Evolutionary conservation across 257 asterid genomes (phyloP).

Genomic region (Dorcoceras hygrometricum): DNA sequence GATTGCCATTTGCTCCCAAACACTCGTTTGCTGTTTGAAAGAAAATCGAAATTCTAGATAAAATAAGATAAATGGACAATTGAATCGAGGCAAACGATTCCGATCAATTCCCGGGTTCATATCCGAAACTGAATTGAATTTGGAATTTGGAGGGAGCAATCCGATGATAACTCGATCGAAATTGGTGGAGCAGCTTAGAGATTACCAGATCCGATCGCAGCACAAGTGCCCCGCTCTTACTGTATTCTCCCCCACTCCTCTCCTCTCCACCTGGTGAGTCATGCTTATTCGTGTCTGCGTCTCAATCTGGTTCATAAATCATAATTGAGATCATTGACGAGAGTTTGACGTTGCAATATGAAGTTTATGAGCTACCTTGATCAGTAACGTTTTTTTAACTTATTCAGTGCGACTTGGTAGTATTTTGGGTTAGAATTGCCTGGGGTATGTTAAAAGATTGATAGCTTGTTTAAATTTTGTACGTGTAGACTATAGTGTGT

Average conservation of each 20-base stretch:
- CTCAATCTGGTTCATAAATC: too few species aligned
- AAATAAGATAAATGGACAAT: too few species aligned
- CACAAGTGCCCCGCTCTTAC: constrained; percentile 72
- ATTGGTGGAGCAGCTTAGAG: constrained; percentile 89
- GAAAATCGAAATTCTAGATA: too few species aligned
- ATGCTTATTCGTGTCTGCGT: neutral
- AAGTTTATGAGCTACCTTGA: neutral
- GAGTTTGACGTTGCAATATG: neutral
- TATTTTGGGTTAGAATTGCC: neutral
- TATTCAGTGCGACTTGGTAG: neutral
- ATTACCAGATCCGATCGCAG: constrained; percentile 89
- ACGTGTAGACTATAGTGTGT: too few species aligned
- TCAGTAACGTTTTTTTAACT: neutral
- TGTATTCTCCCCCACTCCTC: constrained; percentile 52
- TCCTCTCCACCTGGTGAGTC: neutral
- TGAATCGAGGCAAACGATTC: neutral
- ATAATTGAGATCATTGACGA: too few species aligned
- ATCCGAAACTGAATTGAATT: too few species aligned
- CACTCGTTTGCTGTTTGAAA: too few species aligned
- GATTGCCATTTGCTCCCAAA: too few species aligned
- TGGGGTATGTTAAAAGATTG: neutral
- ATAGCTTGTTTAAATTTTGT: neutral
- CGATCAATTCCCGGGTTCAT: constrained; percentile 15
- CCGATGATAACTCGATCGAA: constrained; percentile 83
- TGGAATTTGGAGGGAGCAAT: constrained; percentile 18